Base-by-base conservation (phyloP, 1,284 basidiomycete genomes). In the Sporisorium scitamineum region DNA sequence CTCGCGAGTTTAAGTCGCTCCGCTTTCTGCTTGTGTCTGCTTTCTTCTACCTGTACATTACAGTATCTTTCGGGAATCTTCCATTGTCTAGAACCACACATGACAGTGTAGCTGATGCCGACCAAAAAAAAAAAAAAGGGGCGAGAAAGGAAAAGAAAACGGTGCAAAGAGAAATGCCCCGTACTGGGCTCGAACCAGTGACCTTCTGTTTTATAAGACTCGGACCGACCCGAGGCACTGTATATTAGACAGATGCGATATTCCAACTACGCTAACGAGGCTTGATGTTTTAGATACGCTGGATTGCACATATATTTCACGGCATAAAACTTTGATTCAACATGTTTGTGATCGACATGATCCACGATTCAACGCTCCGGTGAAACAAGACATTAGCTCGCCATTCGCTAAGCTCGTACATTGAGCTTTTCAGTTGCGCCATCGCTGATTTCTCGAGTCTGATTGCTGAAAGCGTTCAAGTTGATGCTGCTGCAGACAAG, bases 131-230 rank as follows among this genome's bases (percentile, higher is more conserved):
- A 26, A 32, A 18, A 42, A 11, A 18, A 20, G 18, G 39, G 7
- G 3, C 27, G n/a, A 24, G 27, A 60, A 39, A 11, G n/a, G n/a
- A 26, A n/a, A 26, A 26, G 29, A 51, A 58, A 44, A 44, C n/a
- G 34, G 6, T 20, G 18, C 24, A 62, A 67, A 67, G 20, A 54
- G 47, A 57, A 45, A 52, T 72, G 70, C 70, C 47, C 68, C 72
- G 68, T 76, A 70, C 68, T 76, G 68, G 72, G 72, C 72, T 76
- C 72, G 72, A 76, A 76, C 72, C 68, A 76, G 72, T 70, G 72
- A 76, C 72, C 72, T 76, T 76, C 68, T 52, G 72, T 76, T 76
- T 63, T 57, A 34, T 18, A 16, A 18, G 24, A 62, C 63, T 71
- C 69, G 66, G 69, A 37, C 51, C 4, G 10, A 37, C 4, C 66